Percentiles rank a stretch among this genome's conserved stretches.
Conservation (phyloP, 2,329 filamentous ascomycete genomes). For the Calonectria leucothoes region DNA sequence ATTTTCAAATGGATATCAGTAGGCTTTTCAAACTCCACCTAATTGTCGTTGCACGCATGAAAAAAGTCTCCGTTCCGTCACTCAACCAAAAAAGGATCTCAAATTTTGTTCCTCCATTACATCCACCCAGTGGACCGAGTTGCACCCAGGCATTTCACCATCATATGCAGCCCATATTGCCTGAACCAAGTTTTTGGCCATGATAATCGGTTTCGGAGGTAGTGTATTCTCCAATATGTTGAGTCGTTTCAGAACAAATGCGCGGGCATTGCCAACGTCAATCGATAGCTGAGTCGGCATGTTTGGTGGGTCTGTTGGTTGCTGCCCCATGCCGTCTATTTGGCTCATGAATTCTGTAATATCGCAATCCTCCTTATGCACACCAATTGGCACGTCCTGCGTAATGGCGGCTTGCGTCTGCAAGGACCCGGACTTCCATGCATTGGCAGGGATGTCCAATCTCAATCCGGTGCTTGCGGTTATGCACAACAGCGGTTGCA, state of each 20-base stretch:
- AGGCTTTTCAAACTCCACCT: not conserved
- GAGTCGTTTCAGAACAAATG: slow-evolving; percentile 52
- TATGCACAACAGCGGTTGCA: slow-evolving; percentile 51
- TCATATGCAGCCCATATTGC: slow-evolving; percentile 57
- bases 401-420: not conserved
- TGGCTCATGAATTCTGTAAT: slow-evolving; percentile 21
- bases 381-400: slow-evolving; percentile 3
- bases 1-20: not conserved
- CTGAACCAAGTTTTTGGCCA: slow-evolving; percentile 54
- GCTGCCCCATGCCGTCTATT: slow-evolving; percentile 13
- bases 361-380: slow-evolving; percentile 16
- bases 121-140: slow-evolving; percentile 55
- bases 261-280: slow-evolving; percentile 52
- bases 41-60: not conserved
- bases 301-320: slow-evolving; percentile 10
- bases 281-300: slow-evolving; percentile 44
- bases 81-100: slow-evolving; percentile 48
- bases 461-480: slow-evolving; percentile 50
- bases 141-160: slow-evolving; percentile 44
- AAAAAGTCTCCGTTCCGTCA: not conserved
- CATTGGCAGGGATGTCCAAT: slow-evolving; percentile 30
- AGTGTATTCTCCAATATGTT: slow-evolving; percentile 53
- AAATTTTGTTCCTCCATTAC: slow-evolving; percentile 52
- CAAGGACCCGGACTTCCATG: slow-evolving; percentile 3
- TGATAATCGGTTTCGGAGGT: slow-evolving; percentile 54